Conservation (phyloP, 495 filamentous ascomycete genomes). For the Hypomontagnella submonticulosa region DNA sequence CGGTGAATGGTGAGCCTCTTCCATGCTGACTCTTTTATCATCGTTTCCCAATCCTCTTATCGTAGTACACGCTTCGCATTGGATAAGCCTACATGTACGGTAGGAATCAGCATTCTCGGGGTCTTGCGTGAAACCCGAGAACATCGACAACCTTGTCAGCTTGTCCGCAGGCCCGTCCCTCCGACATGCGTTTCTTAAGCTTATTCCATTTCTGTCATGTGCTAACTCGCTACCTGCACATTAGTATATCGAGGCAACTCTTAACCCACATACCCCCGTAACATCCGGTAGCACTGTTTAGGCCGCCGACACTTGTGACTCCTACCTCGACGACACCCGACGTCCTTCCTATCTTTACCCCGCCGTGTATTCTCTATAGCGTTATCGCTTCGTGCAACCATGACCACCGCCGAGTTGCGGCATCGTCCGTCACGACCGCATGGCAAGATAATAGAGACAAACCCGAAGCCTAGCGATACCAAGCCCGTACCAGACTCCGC, state of each 20-base stretch:
- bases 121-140: slow-evolving; percentile 23
- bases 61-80: slow-evolving; percentile 4
- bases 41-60: neutral
- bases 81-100: slow-evolving; percentile 2
- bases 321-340: neutral
- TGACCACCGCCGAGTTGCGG: slow-evolving; percentile 57
- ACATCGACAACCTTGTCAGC: slow-evolving; percentile 18
- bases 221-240: slow-evolving; percentile 9
- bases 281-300: neutral
- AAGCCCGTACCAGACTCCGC: slow-evolving; percentile 41
- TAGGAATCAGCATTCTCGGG: slow-evolving; percentile 15
- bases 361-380: neutral
- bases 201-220: neutral
- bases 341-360: neutral
- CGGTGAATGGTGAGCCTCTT: slow-evolving; percentile 11
- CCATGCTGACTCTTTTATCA: neutral
- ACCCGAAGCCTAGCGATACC: slow-evolving; percentile 49
- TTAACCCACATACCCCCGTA: neutral
- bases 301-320: neutral
- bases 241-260: slow-evolving; percentile 11
- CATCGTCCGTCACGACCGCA: slow-evolving; percentile 50
- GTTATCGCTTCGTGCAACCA: slow-evolving; percentile 36
- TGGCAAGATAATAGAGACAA: slow-evolving; percentile 15
- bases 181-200: slow-evolving; percentile 2
- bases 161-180: slow-evolving; percentile 18